Conservation (phyloP, 108 stramenopile genomes). For the Parietichytrium sp. region DNA sequence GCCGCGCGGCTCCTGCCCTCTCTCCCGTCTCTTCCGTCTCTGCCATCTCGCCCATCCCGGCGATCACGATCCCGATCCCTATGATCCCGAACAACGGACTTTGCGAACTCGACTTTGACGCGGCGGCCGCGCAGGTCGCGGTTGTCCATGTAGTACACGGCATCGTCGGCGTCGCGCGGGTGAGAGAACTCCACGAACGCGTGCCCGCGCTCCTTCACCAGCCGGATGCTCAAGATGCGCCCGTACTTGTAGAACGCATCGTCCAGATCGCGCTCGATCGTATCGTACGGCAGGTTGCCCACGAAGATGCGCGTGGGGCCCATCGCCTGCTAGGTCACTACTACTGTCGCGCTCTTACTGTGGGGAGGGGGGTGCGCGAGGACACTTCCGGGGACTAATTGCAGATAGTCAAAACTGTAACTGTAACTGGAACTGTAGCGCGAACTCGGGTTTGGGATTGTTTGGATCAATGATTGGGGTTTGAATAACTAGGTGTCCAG, state of each 20-base stretch:
- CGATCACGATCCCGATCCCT: not conserved
- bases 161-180: constrained; percentile 42
- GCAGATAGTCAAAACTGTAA: too few species aligned
- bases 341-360: too few species aligned
- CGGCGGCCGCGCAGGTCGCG: constrained; percentile 37
- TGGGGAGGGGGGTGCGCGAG: too few species aligned
- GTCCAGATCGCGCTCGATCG: constrained; percentile 80
- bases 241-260: constrained; percentile 79
- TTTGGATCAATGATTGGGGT: too few species aligned
- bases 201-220: constrained; percentile 81
- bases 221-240: constrained; percentile 74
- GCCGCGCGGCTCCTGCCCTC: constrained; percentile 36
- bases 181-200: constrained; percentile 66
- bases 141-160: constrained; percentile 19
- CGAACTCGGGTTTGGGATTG: too few species aligned
- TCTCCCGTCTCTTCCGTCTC: not conserved
- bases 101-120: constrained; percentile 42
- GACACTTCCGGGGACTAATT: too few species aligned
- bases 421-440: too few species aligned
- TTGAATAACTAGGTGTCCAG: too few species aligned
- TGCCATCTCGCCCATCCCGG: not conserved
- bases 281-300: constrained; percentile 88
- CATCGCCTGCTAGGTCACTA: too few species aligned
- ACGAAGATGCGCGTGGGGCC: too few species aligned
- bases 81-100: not conserved